phyloP scores from a whole-genome alignment of 1,284 basidiomycete genomes.

The Flammula alnicola region DNA sequence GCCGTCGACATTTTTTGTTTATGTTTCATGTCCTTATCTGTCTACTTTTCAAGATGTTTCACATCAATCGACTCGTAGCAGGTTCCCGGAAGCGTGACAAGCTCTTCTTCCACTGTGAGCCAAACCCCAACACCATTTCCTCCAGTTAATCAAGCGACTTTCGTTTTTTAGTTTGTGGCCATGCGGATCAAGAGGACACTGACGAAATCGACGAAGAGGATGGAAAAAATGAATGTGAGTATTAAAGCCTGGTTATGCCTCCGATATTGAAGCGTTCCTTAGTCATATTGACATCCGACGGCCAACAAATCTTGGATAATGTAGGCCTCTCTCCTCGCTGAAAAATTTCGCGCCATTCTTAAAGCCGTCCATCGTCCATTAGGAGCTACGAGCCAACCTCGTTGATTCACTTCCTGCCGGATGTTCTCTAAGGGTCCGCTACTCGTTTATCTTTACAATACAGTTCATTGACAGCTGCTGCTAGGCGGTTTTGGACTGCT shows the following conservation, averaged over 20 bases:
- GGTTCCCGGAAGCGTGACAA: constrained; percentile 17
- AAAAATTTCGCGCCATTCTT: background rate
- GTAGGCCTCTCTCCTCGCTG: constrained; percentile 6
- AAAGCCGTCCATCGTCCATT: background rate
- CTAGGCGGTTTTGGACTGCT: constrained; percentile 52
- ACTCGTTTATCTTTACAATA: background rate
- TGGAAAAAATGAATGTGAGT: constrained; percentile 24
- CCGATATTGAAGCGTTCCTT: background rate
- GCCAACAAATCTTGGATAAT: constrained; percentile 26
- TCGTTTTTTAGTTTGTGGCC: constrained; percentile 16
- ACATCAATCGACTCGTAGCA: constrained; percentile 17
- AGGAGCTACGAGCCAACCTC: constrained; percentile 23
- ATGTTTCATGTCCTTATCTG: background rate
- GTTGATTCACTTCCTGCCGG: constrained; percentile 23
- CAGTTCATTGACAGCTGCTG: background rate
- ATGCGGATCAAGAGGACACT: constrained; percentile 22
- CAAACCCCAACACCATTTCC: background rate
- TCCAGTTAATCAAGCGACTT: background rate
- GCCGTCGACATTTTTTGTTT: background rate
- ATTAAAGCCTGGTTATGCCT: background rate
- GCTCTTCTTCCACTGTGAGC: constrained; percentile 25
- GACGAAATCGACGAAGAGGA: constrained; percentile 23
- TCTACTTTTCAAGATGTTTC: constrained; percentile 8
- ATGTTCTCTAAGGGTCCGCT: constrained; percentile 19
- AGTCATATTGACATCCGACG: constrained; percentile 25